Evolutionary conservation across 805 yeast species (phyloP).

Genomic region (Hanseniaspora guilliermondii): DNA sequence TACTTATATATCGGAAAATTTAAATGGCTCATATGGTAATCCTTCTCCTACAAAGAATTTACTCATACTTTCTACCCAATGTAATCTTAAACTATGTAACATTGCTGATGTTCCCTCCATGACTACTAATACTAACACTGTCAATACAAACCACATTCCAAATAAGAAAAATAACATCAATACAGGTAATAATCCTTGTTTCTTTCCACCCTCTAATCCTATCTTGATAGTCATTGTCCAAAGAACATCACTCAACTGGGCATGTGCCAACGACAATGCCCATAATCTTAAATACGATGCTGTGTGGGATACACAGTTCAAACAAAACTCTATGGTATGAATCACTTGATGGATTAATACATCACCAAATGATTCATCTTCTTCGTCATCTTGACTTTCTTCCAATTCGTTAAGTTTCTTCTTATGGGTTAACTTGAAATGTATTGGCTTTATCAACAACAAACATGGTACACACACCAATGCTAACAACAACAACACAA

Average conservation of each 20-base stretch:
- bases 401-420: slow-evolving; percentile 12
- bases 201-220: slow-evolving; percentile 46
- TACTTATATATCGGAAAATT: slow-evolving; percentile 27
- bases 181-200: slow-evolving; percentile 31
- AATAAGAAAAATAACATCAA: slow-evolving; percentile 48
- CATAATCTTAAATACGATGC: slow-evolving; percentile 67
- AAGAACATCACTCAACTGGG: slow-evolving; percentile 60
- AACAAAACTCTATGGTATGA: slow-evolving; percentile 68
- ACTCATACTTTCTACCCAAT: slow-evolving; percentile 77
- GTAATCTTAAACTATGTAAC: slow-evolving; percentile 64
- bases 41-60: slow-evolving; percentile 73
- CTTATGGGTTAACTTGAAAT: slow-evolving; percentile 25
- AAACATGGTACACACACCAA: slow-evolving; percentile 66
- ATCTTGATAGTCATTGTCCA: slow-evolving; percentile 66
- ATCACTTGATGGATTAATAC: slow-evolving; percentile 68
- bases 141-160: slow-evolving; percentile 64
- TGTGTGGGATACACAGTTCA: slow-evolving; percentile 68
- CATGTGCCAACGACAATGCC: slow-evolving; percentile 71
- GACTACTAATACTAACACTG: slow-evolving; percentile 54
- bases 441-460: slow-evolving; percentile 51
- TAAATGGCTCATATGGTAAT: slow-evolving; percentile 51
- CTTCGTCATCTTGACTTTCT: slow-evolving; percentile 22
- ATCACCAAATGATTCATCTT: slow-evolving; percentile 48
- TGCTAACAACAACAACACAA: slow-evolving; percentile 45
- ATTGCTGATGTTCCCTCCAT: slow-evolving; percentile 83